These are phyloP conservation scores for Clavulina sp. DNA, from an alignment of 768 basidiomycete species.

Conservation along the genomic window DNA sequence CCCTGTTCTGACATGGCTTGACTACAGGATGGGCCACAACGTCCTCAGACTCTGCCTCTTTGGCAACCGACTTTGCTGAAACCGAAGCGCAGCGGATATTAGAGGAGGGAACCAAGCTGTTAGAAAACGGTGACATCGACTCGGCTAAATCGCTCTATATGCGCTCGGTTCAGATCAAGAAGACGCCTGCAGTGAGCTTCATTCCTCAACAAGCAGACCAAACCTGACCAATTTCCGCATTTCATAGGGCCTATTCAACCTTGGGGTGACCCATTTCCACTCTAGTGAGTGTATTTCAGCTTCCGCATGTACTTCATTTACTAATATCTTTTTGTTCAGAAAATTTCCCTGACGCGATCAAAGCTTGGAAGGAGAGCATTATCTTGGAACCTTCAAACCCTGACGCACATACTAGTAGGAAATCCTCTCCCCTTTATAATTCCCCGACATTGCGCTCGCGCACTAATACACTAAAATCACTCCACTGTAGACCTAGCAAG, in stretches of 20 bases:
- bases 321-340: constrained; percentile 27
- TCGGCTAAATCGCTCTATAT: constrained; percentile 59
- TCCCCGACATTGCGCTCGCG: constrained; percentile 5
- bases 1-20: too few relatives aligned
- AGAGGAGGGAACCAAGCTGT: constrained; percentile 65
- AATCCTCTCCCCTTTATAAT: constrained; percentile 12
- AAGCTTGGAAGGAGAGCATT: constrained; percentile 75
- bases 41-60: constrained; percentile 66
- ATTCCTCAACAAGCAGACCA: neutral
- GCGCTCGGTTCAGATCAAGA: constrained; percentile 64
- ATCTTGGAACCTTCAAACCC: constrained; percentile 64
- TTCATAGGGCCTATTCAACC: constrained; percentile 42
- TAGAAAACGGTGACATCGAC: constrained; percentile 75
- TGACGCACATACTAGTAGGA: constrained; percentile 74
- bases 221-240: neutral
- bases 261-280: constrained; percentile 81
- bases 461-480: too few relatives aligned
- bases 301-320: neutral
- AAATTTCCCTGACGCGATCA: constrained; percentile 74
- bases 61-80: constrained; percentile 66
- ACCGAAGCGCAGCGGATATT: constrained; percentile 59
- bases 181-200: constrained; percentile 43
- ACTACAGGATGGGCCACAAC: constrained; percentile 59
- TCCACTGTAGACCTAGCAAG: constrained; percentile 76
- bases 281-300: constrained; percentile 37